Base-by-base conservation (phyloP, 257 asterid species). In the Leonotis leonurus region DNA sequence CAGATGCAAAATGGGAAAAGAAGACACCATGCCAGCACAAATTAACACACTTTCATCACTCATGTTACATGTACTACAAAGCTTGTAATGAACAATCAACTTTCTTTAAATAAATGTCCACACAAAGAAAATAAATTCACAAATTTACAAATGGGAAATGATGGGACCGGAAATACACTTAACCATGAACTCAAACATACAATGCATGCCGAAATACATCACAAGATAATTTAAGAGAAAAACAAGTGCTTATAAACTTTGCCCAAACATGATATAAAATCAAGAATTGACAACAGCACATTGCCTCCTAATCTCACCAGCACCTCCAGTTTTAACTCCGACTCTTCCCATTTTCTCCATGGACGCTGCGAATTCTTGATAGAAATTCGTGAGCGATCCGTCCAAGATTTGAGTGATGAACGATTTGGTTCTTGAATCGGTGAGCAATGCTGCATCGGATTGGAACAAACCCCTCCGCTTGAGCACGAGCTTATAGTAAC, bases 331-430 rank as follows among this genome's bases (percentile, higher is more conserved):
- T 49, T 78, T 74, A 0, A 84, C 93, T 10, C 69, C 80, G 29
- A 83, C 52, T 4, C 62, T 65, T 0, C 89, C 87, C 95, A 85
- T 80, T 68, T 88, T 88, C 75, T 80, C 95, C 96, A 88, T 83
- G 0, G 96, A 77, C 8, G 52, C 12, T 0, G 85, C 86, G 48
- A 88, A 88, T 57, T 81, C 83, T 7, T 54, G 16, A 5, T 13
- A 81, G 69, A 88, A 88, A 32, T 61, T 74, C 8, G 45, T 8
- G 2, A 66, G 39, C 2, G 78, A 62, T 37, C 83, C 93, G 0
- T 64, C 53, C 41, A 37, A 22, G 20, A 75, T 43, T 69, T 74
- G 77, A 8, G 64, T 64, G 35, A 87, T 68, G 26, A 61, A 49
- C 32, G 81, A 65, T 33, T 51, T 56, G 0, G 94, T 78, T 22